Conservation (phyloP, 306 rosid species). For the Vicia sativa region DNA sequence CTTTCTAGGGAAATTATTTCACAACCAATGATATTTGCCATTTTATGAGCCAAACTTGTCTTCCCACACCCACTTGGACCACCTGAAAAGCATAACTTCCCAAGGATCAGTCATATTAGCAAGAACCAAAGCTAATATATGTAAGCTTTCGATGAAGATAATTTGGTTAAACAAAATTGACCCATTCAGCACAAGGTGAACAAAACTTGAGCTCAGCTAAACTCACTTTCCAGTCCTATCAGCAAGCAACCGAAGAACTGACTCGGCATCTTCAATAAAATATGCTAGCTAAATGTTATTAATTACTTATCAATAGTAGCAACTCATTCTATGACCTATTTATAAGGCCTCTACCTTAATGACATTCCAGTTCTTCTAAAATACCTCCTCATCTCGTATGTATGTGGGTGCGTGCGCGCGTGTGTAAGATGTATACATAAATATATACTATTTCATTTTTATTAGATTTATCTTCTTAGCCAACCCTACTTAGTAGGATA, state of each 20-base stretch:
- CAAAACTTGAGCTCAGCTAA: too few species aligned
- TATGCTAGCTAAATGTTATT: slow-evolving; percentile 18
- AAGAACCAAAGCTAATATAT: slow-evolving; percentile 15
- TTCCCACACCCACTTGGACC: slow-evolving; percentile 99
- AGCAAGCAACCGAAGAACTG: too few species aligned
- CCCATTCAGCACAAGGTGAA: too few species aligned
- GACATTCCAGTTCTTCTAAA: slow-evolving; percentile 22
- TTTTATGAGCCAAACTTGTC: slow-evolving; percentile 99
- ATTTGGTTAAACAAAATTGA: slow-evolving; percentile 26
- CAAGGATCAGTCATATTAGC: slow-evolving; percentile 30
- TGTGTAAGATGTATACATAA: too few species aligned
- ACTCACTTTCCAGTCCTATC: too few species aligned
- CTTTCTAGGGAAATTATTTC: slow-evolving; percentile 94
- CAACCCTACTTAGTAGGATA: not conserved
- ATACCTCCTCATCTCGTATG: not conserved
- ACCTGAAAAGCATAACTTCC: slow-evolving; percentile 60
- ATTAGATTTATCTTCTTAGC: slow-evolving; percentile 7
- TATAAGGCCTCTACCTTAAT: slow-evolving; percentile 26
- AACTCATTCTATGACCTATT: not conserved
- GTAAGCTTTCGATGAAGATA: slow-evolving; percentile 25
- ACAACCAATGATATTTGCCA: slow-evolving; percentile 99
- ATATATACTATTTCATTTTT: not conserved
- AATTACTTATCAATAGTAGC: slow-evolving; percentile 11
- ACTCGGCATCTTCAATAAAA: not conserved
- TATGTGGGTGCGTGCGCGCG: too few species aligned